These are phyloP conservation scores for Epichloe glyceriae DNA, from an alignment of 2,329 filamentous ascomycete species.

Conservation along the genomic window DNA sequence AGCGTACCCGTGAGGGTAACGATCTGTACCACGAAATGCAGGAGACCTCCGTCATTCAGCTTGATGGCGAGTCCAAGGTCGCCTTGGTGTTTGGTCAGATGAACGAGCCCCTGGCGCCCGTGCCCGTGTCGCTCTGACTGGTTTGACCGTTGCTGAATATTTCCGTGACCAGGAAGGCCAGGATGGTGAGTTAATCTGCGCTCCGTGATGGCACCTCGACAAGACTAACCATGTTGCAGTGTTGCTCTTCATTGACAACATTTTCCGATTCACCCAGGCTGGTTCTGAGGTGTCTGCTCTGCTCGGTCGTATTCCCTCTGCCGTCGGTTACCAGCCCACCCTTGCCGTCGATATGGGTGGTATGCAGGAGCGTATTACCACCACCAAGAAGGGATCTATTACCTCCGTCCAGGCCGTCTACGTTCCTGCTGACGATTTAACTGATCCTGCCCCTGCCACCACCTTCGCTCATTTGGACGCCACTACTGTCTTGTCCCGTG, in stretches of 20 bases:
- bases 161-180: constrained; percentile 69
- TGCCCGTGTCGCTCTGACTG: constrained; percentile 98
- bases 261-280: constrained; percentile 99
- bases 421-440: constrained; percentile 99
- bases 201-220: background rate
- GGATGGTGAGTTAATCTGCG: constrained; percentile 49
- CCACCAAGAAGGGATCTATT: constrained; percentile 98
- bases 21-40: constrained; percentile 99
- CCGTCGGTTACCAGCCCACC: constrained; percentile 99
- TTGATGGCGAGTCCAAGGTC: constrained; percentile 99
- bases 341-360: constrained; percentile 97
- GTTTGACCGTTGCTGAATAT: constrained; percentile 67
- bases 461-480: constrained; percentile 99
- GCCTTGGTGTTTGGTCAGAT: constrained; percentile 99
- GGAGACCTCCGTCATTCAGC: constrained; percentile 98
- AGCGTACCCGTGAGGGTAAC: constrained; percentile 99
- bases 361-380: constrained; percentile 99
- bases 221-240: constrained; percentile 34
- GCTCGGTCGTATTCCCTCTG: constrained; percentile 98
- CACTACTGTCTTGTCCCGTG: constrained; percentile 99
- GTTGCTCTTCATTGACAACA: constrained; percentile 99
- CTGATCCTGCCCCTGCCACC: constrained; percentile 96
- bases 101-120: constrained; percentile 99
- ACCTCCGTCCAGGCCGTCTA: constrained; percentile 99
- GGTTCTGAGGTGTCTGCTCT: constrained; percentile 99